Base-by-base conservation (phyloP, 805 yeast genomes). In the Dipodascopsis uninucleata region DNA sequence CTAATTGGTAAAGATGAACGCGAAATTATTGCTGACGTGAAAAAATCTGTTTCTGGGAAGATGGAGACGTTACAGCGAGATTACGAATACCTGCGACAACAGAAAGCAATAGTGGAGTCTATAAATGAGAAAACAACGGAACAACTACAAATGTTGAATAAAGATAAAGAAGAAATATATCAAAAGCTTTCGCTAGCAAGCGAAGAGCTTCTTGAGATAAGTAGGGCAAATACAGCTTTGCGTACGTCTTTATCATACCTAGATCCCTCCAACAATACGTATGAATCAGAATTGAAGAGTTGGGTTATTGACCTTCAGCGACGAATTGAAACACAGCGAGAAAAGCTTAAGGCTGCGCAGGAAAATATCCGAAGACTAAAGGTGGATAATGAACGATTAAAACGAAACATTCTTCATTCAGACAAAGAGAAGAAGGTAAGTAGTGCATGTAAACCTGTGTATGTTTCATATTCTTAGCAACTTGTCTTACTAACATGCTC, bases 251-350 rank as follows among this genome's bases (percentile, higher is more conserved):
- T 49, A 3, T 45, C 41, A 14, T 48, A 47, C 18, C 24, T 49
- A 14, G 54, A 49, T 33, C 43, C 51, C 5, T 21, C 20, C 6
- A 23, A 39, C 12, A 49, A 40, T 5, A 33, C 52, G 10, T 39
- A 32, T 31, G 54, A 48, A 8, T 46, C 52, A 3, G 54, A 49
- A 26, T 34, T 49, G 18, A 46, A 47, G 31, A 41, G 54, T 22
- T 49, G 54, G 54, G 49, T 49, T 31, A 36, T 49, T 33, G 54
- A 49, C 28, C 39, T 49, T 16, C 54, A 49, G 34, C 39, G 43
- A 37, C 39, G 41, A 20, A 31, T 43, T 5, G 54, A 49, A 22
- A 31, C 26, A 18, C 52, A 47, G 38, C 41, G 54, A 5, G 54
- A 49, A 16, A 42, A 40, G 26, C 14, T 43, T 23, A 26, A 45